These are phyloP conservation scores for Sistotremastrum niveocremeum DNA, from an alignment of 768 basidiomycete genomes.

Conservation along the genomic window DNA sequence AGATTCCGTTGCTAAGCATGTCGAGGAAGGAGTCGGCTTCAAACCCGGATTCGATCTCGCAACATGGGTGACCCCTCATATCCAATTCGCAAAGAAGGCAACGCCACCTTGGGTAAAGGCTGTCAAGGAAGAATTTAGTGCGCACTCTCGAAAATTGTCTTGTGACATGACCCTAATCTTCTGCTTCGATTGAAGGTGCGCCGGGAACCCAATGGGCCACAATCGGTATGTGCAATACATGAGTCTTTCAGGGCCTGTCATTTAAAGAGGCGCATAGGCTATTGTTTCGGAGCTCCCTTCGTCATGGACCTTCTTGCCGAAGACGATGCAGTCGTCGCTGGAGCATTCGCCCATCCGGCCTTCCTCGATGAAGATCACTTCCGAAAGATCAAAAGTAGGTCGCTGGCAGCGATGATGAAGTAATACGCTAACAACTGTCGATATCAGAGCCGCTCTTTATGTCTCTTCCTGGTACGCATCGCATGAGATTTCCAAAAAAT, in stretches of 20 bases:
- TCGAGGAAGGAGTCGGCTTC: constrained; percentile 15
- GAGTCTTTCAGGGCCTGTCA: too few relatives aligned
- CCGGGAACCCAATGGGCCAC: constrained; percentile 28
- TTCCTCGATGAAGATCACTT: constrained; percentile 35
- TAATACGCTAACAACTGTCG: not conserved
- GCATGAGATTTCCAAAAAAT: too few relatives aligned
- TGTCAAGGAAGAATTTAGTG: constrained; percentile 37
- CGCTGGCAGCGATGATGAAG: not conserved
- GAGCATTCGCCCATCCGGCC: constrained; percentile 45
- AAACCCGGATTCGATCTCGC: constrained; percentile 18
- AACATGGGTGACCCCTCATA: constrained; percentile 28
- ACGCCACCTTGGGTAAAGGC: constrained; percentile 40
- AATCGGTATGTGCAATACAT: constrained; percentile 23
- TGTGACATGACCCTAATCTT: too few relatives aligned
- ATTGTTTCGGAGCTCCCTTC: constrained; percentile 46
- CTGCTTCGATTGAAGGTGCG: not conserved
- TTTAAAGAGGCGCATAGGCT: constrained; percentile 22
- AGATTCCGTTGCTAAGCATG: constrained; percentile 31
- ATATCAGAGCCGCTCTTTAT: constrained; percentile 36
- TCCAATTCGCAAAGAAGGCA: constrained; percentile 22
- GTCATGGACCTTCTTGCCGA: constrained; percentile 32
- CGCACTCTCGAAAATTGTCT: not conserved
- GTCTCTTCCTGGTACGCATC: constrained; percentile 35
- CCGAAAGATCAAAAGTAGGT: constrained; percentile 30
- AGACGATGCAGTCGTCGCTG: constrained; percentile 37